Percentiles rank a stretch among this genome's conserved stretches.
Evolutionary conservation across 306 rosid species (phyloP).

Genomic region (Alnus rubra): DNA sequence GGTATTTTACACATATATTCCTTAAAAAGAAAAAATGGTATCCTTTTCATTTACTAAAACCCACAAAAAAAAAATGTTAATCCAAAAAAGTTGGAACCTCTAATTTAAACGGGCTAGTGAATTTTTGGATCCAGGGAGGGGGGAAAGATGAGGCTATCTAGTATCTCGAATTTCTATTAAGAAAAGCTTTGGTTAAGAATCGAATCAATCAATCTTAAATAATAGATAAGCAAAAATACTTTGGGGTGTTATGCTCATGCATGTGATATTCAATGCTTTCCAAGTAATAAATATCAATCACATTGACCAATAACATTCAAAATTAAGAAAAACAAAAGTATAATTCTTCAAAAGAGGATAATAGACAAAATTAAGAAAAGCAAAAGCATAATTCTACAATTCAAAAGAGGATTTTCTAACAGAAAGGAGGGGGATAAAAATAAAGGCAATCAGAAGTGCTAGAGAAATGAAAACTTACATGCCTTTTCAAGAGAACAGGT

Average conservation of each 20-base stretch:
- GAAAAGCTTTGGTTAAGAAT: too few species aligned
- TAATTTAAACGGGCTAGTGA: background rate
- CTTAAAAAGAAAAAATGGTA: background rate
- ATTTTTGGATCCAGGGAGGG: background rate
- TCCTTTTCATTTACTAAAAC: slow-evolving; percentile 5
- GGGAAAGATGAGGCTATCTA: too few species aligned
- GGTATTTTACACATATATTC: background rate
- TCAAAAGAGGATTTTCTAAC: background rate
- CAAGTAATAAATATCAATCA: too few species aligned
- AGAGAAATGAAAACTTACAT: slow-evolving; percentile 67
- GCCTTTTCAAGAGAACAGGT: slow-evolving; percentile 89
- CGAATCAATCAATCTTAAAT: too few species aligned
- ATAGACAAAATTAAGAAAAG: background rate
- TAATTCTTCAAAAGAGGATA: background rate
- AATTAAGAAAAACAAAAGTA: too few species aligned
- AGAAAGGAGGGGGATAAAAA: slow-evolving; percentile 16
- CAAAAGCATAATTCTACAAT: background rate
- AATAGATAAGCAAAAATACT: too few species aligned
- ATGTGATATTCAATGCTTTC: too few species aligned
- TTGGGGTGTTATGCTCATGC: too few species aligned
- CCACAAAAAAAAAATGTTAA: background rate
- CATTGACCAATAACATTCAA: too few species aligned
- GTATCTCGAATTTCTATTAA: background rate
- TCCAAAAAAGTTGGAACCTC: background rate
- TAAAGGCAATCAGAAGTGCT: slow-evolving; percentile 19